phyloP scores from a whole-genome alignment of 2,329 filamentous ascomycete genomes.

The Penicillium sp. region DNA sequence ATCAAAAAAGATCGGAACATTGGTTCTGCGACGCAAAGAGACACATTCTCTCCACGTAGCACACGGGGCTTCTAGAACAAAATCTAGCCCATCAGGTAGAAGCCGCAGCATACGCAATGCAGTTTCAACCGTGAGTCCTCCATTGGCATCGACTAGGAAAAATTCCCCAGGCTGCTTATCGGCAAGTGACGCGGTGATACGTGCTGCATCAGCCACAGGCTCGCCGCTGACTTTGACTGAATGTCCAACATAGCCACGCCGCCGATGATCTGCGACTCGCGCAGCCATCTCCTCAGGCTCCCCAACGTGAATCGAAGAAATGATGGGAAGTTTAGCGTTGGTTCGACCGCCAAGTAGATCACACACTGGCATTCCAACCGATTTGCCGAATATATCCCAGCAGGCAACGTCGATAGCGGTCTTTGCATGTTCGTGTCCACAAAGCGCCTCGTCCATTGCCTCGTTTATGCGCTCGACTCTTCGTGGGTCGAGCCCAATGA shows the following conservation, averaged over 20 bases:
- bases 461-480: slow-evolving; percentile 31
- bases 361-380: slow-evolving; percentile 24
- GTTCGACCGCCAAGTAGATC: slow-evolving; percentile 28
- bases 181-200: neutral
- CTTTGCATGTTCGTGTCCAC: slow-evolving; percentile 27
- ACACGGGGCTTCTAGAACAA: slow-evolving; percentile 27
- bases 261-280: neutral
- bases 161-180: slow-evolving; percentile 11
- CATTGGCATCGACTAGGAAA: slow-evolving; percentile 24
- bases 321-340: neutral
- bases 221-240: neutral
- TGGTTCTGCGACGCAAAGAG: slow-evolving; percentile 22
- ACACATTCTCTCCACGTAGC: slow-evolving; percentile 23
- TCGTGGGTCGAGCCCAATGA: slow-evolving; percentile 28
- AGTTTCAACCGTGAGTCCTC: slow-evolving; percentile 22
- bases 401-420: slow-evolving; percentile 23
- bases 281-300: neutral
- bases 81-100: slow-evolving; percentile 24
- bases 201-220: neutral
- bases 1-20: slow-evolving; percentile 26
- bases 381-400: slow-evolving; percentile 29
- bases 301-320: neutral
- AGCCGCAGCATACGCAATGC: slow-evolving; percentile 25
- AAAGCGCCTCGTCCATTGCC: slow-evolving; percentile 26
- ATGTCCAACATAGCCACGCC: neutral